These are phyloP conservation scores for Thuja plicata DNA, from an alignment of 83 land plant species.

Conservation along the genomic window DNA sequence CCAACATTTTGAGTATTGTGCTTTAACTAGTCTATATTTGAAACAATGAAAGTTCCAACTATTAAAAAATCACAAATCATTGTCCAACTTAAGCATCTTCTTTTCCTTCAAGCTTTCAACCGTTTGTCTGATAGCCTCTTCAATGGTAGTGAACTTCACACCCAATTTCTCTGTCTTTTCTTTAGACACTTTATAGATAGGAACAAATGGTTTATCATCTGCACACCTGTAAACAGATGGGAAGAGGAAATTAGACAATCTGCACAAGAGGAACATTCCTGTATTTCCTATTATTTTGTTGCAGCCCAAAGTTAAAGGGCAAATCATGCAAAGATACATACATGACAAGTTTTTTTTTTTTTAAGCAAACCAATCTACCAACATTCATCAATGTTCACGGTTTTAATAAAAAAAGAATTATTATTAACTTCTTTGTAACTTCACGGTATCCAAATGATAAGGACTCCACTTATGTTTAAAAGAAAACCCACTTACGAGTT, in stretches of 20 bases:
- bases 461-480: neutral
- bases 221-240: conserved; percentile 35
- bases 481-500: neutral
- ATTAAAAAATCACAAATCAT: neutral
- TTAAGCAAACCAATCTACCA: neutral
- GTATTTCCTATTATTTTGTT: neutral
- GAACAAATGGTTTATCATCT: conserved; percentile 49
- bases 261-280: neutral
- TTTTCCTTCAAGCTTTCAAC: conserved; percentile 68
- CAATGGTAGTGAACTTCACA: conserved; percentile 47
- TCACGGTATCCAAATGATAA: neutral
- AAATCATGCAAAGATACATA: neutral
- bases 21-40: neutral
- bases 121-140: conserved; percentile 54
- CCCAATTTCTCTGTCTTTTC: conserved; percentile 47
- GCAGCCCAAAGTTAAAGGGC: neutral
- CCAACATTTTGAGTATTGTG: neutral
- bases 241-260: neutral
- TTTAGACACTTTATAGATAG: conserved; percentile 43
- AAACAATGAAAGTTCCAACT: neutral
- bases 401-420: neutral
- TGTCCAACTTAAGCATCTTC: conserved; percentile 14
- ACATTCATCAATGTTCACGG: neutral
- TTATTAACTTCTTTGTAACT: neutral
- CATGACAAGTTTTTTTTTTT: neutral